These are phyloP conservation scores for Saccharomyces paradoxus DNA, from an alignment of 805 yeast genomes.

Conservation along the genomic window DNA sequence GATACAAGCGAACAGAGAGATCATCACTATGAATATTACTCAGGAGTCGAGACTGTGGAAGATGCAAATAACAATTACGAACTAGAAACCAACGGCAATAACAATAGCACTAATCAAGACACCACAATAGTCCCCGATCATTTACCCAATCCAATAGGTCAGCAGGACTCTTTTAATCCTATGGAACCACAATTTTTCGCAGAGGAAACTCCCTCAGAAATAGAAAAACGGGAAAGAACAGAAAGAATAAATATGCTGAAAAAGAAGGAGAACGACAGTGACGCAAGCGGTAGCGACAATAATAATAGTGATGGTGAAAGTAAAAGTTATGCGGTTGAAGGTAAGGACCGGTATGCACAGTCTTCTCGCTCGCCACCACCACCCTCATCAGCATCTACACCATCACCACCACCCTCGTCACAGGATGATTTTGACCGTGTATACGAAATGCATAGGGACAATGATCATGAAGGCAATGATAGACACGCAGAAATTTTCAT, in stretches of 20 bases:
- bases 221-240: constrained; percentile 16
- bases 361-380: background rate
- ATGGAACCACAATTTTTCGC: constrained; percentile 89
- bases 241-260: constrained; percentile 11
- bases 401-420: background rate
- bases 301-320: constrained; percentile 10
- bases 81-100: constrained; percentile 24
- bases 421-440: background rate
- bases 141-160: constrained; percentile 22
- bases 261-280: background rate
- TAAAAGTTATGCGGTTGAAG: background rate
- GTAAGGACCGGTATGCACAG: background rate
- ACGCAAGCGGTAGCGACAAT: constrained; percentile 14
- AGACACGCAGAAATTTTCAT: constrained; percentile 81
- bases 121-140: constrained; percentile 20
- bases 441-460: background rate
- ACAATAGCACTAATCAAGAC: constrained; percentile 10
- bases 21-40: constrained; percentile 84
- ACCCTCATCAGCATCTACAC: background rate
- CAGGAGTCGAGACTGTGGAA: constrained; percentile 60
- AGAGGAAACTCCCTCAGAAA: constrained; percentile 26
- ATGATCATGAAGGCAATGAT: constrained; percentile 8
- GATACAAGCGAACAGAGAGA: constrained; percentile 79
- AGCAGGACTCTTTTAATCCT: constrained; percentile 67
- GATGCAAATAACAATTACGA: constrained; percentile 41